These are phyloP conservation scores for Cercospora zeae-maydis DNA, from an alignment of 2,329 filamentous ascomycete genomes.

Conservation along the genomic window DNA sequence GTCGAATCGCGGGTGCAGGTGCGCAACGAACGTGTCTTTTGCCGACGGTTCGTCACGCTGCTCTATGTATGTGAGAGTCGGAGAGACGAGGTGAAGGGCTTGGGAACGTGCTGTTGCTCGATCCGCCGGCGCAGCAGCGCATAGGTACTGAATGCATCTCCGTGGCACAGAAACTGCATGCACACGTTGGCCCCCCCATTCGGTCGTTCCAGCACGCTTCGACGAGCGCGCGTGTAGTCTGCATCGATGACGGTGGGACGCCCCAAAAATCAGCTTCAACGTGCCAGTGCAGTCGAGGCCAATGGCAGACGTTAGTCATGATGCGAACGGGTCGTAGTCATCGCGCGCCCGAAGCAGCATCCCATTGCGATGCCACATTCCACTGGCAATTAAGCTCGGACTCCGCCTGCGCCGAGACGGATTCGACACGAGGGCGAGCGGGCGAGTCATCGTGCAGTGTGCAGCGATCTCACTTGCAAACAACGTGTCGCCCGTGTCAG, in stretches of 20 bases:
- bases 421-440: neutral
- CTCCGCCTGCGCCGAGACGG: slow-evolving; percentile 1
- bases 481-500: slow-evolving; percentile 5
- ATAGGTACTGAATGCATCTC: neutral
- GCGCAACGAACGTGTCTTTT: neutral
- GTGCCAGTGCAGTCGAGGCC: neutral
- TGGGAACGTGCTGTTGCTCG: neutral
- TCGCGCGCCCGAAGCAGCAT: neutral
- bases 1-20: neutral
- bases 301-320: slow-evolving; percentile 4
- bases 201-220: neutral
- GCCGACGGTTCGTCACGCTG: neutral
- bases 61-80: no score
- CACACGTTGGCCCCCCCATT: neutral
- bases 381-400: slow-evolving; percentile 2
- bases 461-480: neutral
- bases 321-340: slow-evolving; percentile 5
- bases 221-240: neutral
- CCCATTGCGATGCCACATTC: neutral
- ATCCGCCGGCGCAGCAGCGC: neutral
- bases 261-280: neutral
- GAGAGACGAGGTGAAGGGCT: no score
- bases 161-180: neutral
- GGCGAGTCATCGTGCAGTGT: neutral
- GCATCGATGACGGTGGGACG: neutral